phyloP scores from a whole-genome alignment of 2,329 filamentous ascomycete genomes.

The Aureobasidium sp. region DNA sequence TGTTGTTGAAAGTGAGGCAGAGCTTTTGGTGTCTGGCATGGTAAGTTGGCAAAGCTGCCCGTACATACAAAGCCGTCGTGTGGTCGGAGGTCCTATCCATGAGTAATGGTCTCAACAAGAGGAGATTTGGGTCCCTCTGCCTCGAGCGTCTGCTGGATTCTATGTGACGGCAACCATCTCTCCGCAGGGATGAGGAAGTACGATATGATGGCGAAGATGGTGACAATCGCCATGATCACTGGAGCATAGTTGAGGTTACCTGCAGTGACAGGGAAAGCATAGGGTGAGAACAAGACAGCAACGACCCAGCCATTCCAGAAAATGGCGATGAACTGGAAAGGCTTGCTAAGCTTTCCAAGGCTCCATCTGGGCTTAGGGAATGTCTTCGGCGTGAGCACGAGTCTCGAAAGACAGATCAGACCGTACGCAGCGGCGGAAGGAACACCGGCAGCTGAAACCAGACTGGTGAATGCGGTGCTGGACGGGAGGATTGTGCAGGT shows the following conservation, averaged over 20 bases:
- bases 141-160: slow-evolving; percentile 8
- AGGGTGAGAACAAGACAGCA: slow-evolving; percentile 32
- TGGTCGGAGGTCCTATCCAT: not conserved
- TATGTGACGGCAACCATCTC: slow-evolving; percentile 28
- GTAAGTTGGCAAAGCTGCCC: not conserved
- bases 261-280: slow-evolving; percentile 31
- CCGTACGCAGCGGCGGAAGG: slow-evolving; percentile 38
- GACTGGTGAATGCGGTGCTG: slow-evolving; percentile 34
- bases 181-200: slow-evolving; percentile 33
- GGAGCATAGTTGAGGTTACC: slow-evolving; percentile 32
- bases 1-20: not conserved
- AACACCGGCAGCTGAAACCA: slow-evolving; percentile 34
- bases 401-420: slow-evolving; percentile 36
- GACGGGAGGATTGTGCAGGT: slow-evolving; percentile 55
- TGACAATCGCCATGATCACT: slow-evolving; percentile 34
- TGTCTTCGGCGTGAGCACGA: slow-evolving; percentile 31
- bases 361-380: slow-evolving; percentile 32
- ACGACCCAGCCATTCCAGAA: slow-evolving; percentile 35
- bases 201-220: slow-evolving; percentile 31
- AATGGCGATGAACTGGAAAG: slow-evolving; percentile 31
- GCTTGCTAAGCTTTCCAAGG: slow-evolving; percentile 31
- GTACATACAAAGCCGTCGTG: not conserved
- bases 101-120: slow-evolving; percentile 1
- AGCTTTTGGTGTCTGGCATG: not conserved
- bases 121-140: slow-evolving; percentile 6